Evolutionary conservation across 2,329 filamentous ascomycete genomes (phyloP), one percentile per base, ranked within the genome.

Genomic region (Diaporthe helianthi): DNA sequence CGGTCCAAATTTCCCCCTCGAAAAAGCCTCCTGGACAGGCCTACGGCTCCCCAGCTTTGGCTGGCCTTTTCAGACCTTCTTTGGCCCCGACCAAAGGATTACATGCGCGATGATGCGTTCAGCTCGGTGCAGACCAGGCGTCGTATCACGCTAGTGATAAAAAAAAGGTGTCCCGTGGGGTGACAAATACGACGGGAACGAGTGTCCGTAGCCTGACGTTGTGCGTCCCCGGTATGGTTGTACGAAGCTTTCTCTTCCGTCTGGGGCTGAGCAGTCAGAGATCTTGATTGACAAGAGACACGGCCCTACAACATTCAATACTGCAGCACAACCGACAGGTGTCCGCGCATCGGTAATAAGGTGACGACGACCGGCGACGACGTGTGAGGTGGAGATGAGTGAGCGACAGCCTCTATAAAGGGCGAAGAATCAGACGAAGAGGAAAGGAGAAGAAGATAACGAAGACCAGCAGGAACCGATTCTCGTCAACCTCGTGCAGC

Each of bases 51-150:
- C 49, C 68, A 58, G 31, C 64, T 36, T 36, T 53, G 54, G 38
- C 53, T 46, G 58, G 41, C 46, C 51, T 38, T 64, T 58, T 53
- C 31, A 68, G 69, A 54, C 24, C 67, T 22, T 64, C 52, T 69
- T 72, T 41, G 63, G 46, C 9, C 54, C 33, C 44, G 44, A 36
- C 44, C 58, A 60, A 52, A 65, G 68, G 71, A 49, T 69, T 68
- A 73, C 76, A 77, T 77, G 72, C 74, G 75, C 71, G 69, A 71
- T 54, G 64, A 61, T 19, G 44, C 52, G 46, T 70, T 52, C 38
- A 61, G 54, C n/a, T 53, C 46, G 24, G 36, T 47, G 61, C 44
- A 38, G 69, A 66, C 26, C 41, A 67, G 44, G 31, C 63, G 70
- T 54, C 55, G 72, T 58, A 51, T 31, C 53, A 65, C 19, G 65